Percentiles rank a stretch among this genome's conserved stretches.
phyloP scores from a whole-genome alignment of 495 filamentous ascomycete species.

The Xylaria intraflava region DNA sequence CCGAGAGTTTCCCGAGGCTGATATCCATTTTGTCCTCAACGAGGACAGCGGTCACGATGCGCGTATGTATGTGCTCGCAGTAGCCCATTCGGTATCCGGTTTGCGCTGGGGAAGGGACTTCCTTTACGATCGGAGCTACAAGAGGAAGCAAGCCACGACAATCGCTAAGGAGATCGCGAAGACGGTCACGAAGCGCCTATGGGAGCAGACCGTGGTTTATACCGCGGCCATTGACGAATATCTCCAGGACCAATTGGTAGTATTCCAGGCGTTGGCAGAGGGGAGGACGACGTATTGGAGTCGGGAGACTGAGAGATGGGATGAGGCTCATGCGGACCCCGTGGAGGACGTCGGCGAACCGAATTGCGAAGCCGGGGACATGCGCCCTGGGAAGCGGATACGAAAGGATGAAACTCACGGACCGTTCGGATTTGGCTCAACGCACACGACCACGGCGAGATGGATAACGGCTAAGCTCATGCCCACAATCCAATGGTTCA shows the following conservation, averaged over 20 bases:
- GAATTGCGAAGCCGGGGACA: conserved; percentile 14
- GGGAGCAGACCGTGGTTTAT: conserved; percentile 47
- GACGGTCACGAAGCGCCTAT: conserved; percentile 51
- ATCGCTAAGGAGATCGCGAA: conserved; percentile 35
- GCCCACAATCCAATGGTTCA: conserved; percentile 46
- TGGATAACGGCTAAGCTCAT: conserved; percentile 60
- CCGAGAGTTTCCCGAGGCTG: conserved; percentile 37
- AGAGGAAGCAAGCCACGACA: conserved; percentile 36
- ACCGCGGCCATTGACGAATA: conserved; percentile 59
- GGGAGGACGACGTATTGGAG: conserved; percentile 39
- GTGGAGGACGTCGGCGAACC: background rate
- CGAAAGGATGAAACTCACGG: conserved; percentile 29
- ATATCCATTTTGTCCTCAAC: conserved; percentile 40
- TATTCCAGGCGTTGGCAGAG: conserved; percentile 70
- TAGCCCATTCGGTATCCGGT: conserved; percentile 57
- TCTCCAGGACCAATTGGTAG: conserved; percentile 72
- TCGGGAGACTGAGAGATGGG: background rate
- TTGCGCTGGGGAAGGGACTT: conserved; percentile 62
- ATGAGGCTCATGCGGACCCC: conserved; percentile 12
- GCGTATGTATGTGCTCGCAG: conserved; percentile 64
- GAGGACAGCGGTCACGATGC: conserved; percentile 57
- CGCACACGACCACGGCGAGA: conserved; percentile 66
- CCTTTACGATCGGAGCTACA: conserved; percentile 41
- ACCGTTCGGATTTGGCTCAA: conserved; percentile 52
- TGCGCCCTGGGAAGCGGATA: conserved; percentile 19